Percentiles rank a stretch among this genome's conserved stretches.
Conservation (phyloP, 345 rosid genomes). For the Combretum micranthum region DNA sequence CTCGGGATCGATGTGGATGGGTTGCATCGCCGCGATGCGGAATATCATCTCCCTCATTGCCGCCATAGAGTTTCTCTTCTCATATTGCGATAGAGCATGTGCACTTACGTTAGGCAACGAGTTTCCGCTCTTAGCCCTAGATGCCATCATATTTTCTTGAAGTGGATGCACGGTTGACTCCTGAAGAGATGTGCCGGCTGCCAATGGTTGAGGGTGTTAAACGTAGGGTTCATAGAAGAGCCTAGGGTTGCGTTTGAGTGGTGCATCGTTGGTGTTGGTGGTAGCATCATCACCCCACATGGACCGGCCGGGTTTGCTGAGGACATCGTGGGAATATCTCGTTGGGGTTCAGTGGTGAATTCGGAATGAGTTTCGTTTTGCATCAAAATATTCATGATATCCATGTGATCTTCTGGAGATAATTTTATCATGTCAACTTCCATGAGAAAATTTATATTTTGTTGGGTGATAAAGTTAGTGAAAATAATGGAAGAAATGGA, state of each 20-base stretch:
- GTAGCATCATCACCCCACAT: too few species aligned
- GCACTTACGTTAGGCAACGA: too few species aligned
- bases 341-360: neutral
- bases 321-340: conserved; percentile 1
- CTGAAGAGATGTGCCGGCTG: too few species aligned
- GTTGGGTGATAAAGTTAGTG: neutral
- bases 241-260: too few species aligned
- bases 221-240: too few species aligned
- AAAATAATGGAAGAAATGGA: conserved; percentile 7
- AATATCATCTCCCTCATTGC: conserved; percentile 88
- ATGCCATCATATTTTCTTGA: too few species aligned
- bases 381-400: conserved; percentile 16
- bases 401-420: conserved; percentile 21
- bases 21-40: conserved; percentile 84
- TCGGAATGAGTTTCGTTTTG: conserved; percentile 14
- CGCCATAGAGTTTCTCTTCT: conserved; percentile 44
- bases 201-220: too few species aligned
- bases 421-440: conserved; percentile 16
- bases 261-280: too few species aligned
- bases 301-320: too few species aligned
- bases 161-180: too few species aligned
- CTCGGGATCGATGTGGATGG: conserved; percentile 81
- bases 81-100: neutral
- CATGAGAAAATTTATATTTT: conserved; percentile 1
- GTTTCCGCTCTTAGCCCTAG: too few species aligned